Conservation (phyloP, 1,284 basidiomycete genomes). For the Pseudozyma sp. region DNA sequence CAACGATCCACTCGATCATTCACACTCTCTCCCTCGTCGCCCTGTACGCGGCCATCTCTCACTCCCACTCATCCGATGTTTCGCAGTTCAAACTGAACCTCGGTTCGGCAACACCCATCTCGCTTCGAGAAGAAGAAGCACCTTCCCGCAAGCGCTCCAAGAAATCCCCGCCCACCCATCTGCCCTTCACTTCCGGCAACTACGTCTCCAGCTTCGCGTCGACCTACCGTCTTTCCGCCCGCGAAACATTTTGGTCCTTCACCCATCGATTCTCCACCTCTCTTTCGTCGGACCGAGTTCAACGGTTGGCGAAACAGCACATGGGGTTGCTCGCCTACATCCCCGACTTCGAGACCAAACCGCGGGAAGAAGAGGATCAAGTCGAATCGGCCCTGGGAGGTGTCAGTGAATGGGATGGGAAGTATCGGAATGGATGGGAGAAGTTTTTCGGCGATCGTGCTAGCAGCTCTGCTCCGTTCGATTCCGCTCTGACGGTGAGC, state of each 20-base stretch:
- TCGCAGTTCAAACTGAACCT: slow-evolving; percentile 5
- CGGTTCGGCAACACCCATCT: slow-evolving; percentile 24
- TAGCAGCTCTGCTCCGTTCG: not conserved
- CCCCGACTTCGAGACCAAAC: slow-evolving; percentile 23
- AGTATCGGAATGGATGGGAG: slow-evolving; percentile 31
- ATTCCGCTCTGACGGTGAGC: slow-evolving; percentile 18
- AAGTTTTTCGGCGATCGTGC: slow-evolving; percentile 19
- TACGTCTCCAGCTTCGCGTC: slow-evolving; percentile 19
- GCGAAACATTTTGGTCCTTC: slow-evolving; percentile 5
- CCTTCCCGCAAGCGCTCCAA: not conserved
- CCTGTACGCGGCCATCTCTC: slow-evolving; percentile 20
- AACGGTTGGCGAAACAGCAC: slow-evolving; percentile 4
- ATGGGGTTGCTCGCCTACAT: slow-evolving; percentile 29
- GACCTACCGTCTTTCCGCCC: not conserved
- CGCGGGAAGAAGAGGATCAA: not conserved
- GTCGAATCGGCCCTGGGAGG: not conserved
- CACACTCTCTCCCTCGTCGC: slow-evolving; percentile 23
- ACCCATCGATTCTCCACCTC: slow-evolving; percentile 10
- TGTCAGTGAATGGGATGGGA: not conserved
- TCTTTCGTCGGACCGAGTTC: not conserved
- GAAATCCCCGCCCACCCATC: not conserved
- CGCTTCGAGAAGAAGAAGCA: slow-evolving; percentile 13
- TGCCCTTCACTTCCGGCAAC: slow-evolving; percentile 25
- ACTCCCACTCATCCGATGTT: not conserved
- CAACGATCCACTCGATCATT: slow-evolving; percentile 31